Base-by-base conservation (phyloP, 192 early-diverging fungal genomes). In the Pilobolus umbonatus region DNA sequence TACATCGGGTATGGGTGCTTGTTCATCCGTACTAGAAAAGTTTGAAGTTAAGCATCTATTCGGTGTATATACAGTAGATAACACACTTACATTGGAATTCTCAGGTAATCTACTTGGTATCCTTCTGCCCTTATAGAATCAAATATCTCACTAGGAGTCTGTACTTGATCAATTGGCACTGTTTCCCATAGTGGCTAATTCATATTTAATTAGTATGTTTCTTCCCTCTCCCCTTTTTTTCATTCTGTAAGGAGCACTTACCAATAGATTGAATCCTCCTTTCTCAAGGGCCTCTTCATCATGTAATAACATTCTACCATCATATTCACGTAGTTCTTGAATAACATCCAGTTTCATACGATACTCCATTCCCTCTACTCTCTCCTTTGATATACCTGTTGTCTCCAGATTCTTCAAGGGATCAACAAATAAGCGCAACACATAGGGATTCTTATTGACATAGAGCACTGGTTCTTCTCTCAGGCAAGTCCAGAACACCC, bases 1-100 rank as follows among this genome's bases (percentile, higher is more conserved):
- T 12, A 86, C 84, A 54, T 79, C 82, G 0, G 84, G 84, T 32
- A 86, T 86, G 11, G 84, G 84, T 25, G 84, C 78, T 68, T 84
- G 82, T 55, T 85, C 82, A 58, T 82, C 82, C 2, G 84, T 75
- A 38, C 71, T 73, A 57, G 21, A 17, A 8, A 35, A 24, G 5
- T 19, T 36, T 38, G 8, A 32, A 12, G 30, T 2, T 29, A 26
- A 46, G 14, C 11, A 46, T 15, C 0, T 12, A 1, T 34, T 11
- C 8, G 21, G 47, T 45, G 19, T 34, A 43, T 22, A 22, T 35
- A 53, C 32, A 32, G n/a, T 35, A 32, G 47, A 1, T 38, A 34
- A 24, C 17, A 15, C 28, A 42, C 78, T 55, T 55, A 75, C 74
- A 86, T 83, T 9, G 84, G 84, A 9, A 84, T 71, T 19, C 84